Percentiles rank a stretch among this genome's conserved stretches.
Conservation (phyloP, 2,329 filamentous ascomycete species). For the Samsoniella hepiali region DNA sequence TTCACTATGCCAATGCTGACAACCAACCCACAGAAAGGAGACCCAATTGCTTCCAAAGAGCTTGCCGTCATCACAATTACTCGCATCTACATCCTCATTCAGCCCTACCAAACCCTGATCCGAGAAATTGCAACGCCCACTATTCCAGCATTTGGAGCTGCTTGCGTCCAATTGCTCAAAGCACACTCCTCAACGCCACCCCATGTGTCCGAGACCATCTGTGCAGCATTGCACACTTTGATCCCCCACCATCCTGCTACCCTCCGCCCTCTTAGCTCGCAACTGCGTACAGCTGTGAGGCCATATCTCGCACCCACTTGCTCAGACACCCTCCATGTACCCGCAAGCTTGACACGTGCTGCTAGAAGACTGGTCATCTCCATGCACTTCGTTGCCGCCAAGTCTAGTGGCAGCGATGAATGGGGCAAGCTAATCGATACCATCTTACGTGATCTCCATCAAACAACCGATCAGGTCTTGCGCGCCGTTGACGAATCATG, state of each 20-base stretch:
- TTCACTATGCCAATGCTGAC: constrained; percentile 22
- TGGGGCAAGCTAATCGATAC: constrained; percentile 67
- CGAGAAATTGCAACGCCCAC: constrained; percentile 86
- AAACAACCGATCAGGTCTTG: constrained; percentile 72
- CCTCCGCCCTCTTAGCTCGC: constrained; percentile 70
- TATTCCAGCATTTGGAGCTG: constrained; percentile 68
- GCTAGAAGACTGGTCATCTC: constrained; percentile 65
- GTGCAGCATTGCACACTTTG: constrained; percentile 68
- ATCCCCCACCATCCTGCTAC: constrained; percentile 80
- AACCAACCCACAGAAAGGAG: constrained; percentile 60
- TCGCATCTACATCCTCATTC: constrained; percentile 78
- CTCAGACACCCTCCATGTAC: constrained; percentile 46
- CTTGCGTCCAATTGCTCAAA: constrained; percentile 66
- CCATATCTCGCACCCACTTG: constrained; percentile 63
- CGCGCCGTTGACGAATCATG: constrained; percentile 78
- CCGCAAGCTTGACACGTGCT: constrained; percentile 51
- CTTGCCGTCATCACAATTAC: constrained; percentile 73
- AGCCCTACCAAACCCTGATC: constrained; percentile 76
- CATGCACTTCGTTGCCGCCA: constrained; percentile 78
- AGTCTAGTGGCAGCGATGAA: constrained; percentile 72
- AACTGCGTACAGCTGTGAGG: constrained; percentile 61
- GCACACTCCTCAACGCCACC: constrained; percentile 34
- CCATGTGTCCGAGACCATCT: constrained; percentile 61
- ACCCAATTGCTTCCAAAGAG: constrained; percentile 71
- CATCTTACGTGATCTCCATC: constrained; percentile 63